Conservation (phyloP, 306 rosid genomes). For the Prunus salicina region DNA sequence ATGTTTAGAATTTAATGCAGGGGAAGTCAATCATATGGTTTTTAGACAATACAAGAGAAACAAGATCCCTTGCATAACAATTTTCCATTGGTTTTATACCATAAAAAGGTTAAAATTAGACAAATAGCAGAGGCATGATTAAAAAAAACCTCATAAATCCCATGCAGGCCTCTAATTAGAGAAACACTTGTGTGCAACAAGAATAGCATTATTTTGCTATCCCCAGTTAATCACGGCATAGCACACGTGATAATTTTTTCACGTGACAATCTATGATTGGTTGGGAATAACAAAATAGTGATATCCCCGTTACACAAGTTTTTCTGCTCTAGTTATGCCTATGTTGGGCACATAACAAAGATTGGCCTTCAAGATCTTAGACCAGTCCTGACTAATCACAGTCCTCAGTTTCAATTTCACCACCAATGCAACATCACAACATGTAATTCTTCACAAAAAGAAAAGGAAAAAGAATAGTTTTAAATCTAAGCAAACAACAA, state of each 20-base stretch:
- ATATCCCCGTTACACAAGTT: no score
- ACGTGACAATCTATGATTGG: no score
- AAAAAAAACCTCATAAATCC: neutral
- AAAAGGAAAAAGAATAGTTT: neutral
- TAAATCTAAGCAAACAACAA: neutral
- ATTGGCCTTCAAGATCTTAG: slow-evolving; percentile 14
- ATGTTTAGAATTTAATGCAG: neutral
- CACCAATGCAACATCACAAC: neutral
- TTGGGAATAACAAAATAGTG: fast-evolving
- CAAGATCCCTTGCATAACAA: neutral
- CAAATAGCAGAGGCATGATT: neutral
- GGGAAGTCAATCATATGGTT: slow-evolving; percentile 6
- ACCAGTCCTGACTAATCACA: slow-evolving; percentile 18
- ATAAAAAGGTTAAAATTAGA: neutral
- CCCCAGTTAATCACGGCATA: fast-evolving
- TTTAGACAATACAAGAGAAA: neutral
- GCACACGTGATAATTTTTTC: no score
- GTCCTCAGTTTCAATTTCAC: neutral
- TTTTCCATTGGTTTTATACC: neutral
- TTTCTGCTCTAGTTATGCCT: neutral
- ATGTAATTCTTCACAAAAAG: neutral
- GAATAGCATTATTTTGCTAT: no score
- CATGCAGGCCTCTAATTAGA: neutral
- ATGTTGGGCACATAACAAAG: neutral
- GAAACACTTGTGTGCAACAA: no score